Base-by-base conservation (phyloP, 805 yeast species). In the Metschnikowia lochheadii region DNA sequence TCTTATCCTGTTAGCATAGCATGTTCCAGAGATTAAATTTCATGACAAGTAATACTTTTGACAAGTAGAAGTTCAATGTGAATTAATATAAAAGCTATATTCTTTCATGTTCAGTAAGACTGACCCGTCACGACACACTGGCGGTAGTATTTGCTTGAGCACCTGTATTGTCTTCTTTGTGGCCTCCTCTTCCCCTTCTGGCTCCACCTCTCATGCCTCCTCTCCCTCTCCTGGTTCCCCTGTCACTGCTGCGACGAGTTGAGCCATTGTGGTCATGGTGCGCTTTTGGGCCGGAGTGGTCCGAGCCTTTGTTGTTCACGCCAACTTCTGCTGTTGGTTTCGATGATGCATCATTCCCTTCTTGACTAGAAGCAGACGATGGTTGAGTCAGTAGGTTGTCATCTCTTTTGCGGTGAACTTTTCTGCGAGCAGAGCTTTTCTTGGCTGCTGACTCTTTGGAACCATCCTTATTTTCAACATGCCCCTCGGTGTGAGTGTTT, bases 141-240 rank as follows among this genome's bases (percentile, higher is more conserved):
- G 45, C 21, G 21, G 44, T 17, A 33, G 18, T 32, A 20, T 21
- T 23, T n/a, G 15, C 34, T 20, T 42, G 37, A 31, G 17, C 26
- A 29, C 34, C 15, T 6, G 26, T 18, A 14, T 32, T 31, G 31
- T 17, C 47, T 10, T 37, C 47, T 23, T 23, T 35, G 23, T 4
- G 18, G 34, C 36, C 36, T 2, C 43, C 52, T 34, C 52, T 33
- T 11, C 47, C 53, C 20, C 45, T 42, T 18, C 20, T 40, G 14
- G 35, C 48, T 42, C 49, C 45, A 40, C 56, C 44, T 23, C 38
- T 36, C 23, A 14, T 36, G 5, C 48, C 46, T 18, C 55, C 52
- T 33, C 51, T 59, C 6, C 56, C 60, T 48, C 60, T 52, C 33
- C 61, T 60, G 42, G 64, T 49, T 21, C 60, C 60, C 33, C 63